phyloP scores from a whole-genome alignment of 495 filamentous ascomycete genomes.

The Aspergillus haitiensis region DNA sequence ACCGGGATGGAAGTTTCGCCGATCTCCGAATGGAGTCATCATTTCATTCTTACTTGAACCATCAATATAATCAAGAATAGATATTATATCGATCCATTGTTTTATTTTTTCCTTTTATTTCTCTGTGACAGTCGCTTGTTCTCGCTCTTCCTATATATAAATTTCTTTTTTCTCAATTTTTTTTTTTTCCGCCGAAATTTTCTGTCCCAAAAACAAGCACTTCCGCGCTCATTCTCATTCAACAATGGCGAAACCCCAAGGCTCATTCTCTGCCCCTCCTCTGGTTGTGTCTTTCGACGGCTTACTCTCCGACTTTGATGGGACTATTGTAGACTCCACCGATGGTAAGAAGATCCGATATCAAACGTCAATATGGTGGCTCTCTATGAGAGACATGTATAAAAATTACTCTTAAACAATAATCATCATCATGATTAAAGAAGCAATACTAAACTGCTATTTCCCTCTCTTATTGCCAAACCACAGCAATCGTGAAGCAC shows the following conservation, averaged over 20 bases:
- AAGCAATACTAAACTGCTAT: conserved; percentile 1
- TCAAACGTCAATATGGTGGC: no score
- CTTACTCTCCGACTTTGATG: conserved; percentile 90
- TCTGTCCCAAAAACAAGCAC: not conserved
- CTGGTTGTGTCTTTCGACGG: conserved; percentile 67
- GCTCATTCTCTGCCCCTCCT: conserved; percentile 59
- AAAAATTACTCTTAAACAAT: no score
- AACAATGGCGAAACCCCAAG: conserved; percentile 36
- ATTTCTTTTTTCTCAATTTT: conserved; percentile 8
- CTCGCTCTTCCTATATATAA: not conserved
- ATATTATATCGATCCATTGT: not conserved
- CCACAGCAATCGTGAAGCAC: conserved; percentile 81
- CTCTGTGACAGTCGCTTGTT: no score
- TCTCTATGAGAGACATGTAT: no score
- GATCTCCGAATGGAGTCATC: conserved; percentile 36
- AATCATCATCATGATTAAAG: no score
- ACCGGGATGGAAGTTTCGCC: conserved; percentile 40
- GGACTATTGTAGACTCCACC: conserved; percentile 51
- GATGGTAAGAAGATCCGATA: conserved; percentile 33
- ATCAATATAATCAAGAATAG: not conserved
- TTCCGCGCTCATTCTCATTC: not conserved
- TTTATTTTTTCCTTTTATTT: conserved; percentile 12
- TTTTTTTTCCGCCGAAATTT: conserved; percentile 8
- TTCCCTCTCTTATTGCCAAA: not conserved
- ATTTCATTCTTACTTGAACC: not conserved